Base-by-base conservation (phyloP, 2,329 filamentous ascomycete species). In the Madurella mycetomatis region DNA sequence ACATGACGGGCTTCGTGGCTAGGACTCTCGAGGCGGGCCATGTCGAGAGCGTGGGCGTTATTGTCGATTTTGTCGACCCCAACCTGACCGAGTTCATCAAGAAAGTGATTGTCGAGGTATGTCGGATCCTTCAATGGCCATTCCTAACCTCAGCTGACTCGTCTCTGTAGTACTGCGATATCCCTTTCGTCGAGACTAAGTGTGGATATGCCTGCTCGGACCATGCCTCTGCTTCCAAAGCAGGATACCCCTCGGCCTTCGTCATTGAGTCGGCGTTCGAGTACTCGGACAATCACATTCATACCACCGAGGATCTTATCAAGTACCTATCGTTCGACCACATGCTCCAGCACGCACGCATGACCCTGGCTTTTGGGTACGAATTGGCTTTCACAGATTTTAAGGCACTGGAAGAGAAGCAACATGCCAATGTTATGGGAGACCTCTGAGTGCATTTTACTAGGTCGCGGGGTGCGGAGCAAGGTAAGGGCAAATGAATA, bases 1-100 rank as follows among this genome's bases (percentile, higher is more conserved):
- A 97, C 72, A 97, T 97, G 92, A 95, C 90, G 1, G 92, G 92
- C 16, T 96, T 87, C 69, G 81, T 91, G 5, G 84, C 92, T 69
- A 86, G 85, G 65, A 95, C 91, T 0, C 74, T 94, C 17, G 88
- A 94, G 61, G 86, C 89, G 2, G 91, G 91, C 55, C 79, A 89
- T 70, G 81, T 84, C 5, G 92, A 96, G 77, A 87, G 85, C 44
- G 88, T 97, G 2, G 92, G 92, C 42, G 89, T 97, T 49, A 95
- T 97, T 65, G 91, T 88, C 4, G 92, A 97, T 72, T 96, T 81
- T 64, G 92, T 97, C 43, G 88, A 96, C 68, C 76, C 84, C 2
- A 85, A 80, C 51, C 76, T 97, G 62, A 97, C 92, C 5, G 78
- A 81, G 8, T 97, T 96, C 70, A 92, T 96, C 77, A 96, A 96